Conservation (phyloP, 2,329 filamentous ascomycete species). For the Penicillium sp. region DNA sequence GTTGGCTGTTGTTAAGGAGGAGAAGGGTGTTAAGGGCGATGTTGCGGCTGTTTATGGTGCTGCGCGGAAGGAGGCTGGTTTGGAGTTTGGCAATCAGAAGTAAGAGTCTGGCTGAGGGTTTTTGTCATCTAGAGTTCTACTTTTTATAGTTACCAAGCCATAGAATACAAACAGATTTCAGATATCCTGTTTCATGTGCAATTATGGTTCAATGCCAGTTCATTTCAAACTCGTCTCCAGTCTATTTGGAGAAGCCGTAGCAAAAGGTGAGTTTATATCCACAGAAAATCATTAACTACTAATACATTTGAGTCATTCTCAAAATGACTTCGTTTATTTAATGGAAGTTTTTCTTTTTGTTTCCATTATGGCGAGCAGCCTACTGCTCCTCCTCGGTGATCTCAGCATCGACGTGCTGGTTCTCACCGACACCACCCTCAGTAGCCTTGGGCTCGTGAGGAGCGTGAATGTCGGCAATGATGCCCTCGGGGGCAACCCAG, state of each 20-base stretch:
- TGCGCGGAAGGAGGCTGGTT: conserved; percentile 69
- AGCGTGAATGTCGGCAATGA: conserved; percentile 29
- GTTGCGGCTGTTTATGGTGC: conserved; percentile 81
- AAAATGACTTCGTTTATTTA: conserved; percentile 1
- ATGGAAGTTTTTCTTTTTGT: background rate
- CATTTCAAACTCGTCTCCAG: conserved; percentile 12
- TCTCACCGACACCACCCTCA: conserved; percentile 16
- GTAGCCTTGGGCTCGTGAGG: conserved; percentile 18
- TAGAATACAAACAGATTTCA: too few relatives aligned
- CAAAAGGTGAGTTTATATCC: conserved; percentile 16
- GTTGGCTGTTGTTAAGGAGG: conserved; percentile 66
- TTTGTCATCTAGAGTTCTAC: background rate
- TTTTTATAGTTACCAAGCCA: too few relatives aligned
- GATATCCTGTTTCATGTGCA: background rate
- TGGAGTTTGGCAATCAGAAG: conserved; percentile 67
- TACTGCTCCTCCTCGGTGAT: conserved; percentile 10
- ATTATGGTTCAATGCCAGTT: conserved; percentile 8
- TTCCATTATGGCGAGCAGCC: background rate
- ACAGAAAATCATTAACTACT: conserved; percentile 12
- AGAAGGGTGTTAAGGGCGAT: conserved; percentile 70
- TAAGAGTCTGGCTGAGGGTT: background rate
- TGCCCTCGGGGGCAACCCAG: conserved; percentile 43
- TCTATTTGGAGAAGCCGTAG: conserved; percentile 3
- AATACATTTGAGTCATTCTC: conserved; percentile 10
- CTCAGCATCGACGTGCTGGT: conserved; percentile 23